Conservation (phyloP, 192 early-diverging fungal genomes). For the Gonapodya prolifera region DNA sequence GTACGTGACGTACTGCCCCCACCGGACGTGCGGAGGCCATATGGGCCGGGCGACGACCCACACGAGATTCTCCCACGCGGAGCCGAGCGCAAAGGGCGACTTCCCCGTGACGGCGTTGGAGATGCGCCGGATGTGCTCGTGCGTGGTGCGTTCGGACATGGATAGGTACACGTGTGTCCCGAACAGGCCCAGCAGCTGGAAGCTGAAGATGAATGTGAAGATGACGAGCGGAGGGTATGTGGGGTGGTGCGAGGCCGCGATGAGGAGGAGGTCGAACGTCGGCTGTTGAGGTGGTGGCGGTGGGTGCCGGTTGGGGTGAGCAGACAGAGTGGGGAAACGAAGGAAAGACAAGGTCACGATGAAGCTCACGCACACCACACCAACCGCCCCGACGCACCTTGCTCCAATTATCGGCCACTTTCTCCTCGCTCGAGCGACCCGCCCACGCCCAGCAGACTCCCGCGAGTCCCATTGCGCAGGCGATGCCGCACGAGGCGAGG, state of each 20-base stretch:
- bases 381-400: slow-evolving; percentile 6
- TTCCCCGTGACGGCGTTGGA: neutral
- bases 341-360: neutral
- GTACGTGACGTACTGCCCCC: neutral
- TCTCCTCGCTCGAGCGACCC: neutral
- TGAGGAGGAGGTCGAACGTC: slow-evolving; percentile 10
- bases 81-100: neutral
- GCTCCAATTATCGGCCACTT: neutral
- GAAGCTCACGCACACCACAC: neutral
- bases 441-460: slow-evolving; percentile 2
- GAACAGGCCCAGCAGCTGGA: slow-evolving; percentile 59
- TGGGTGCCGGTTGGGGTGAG: neutral
- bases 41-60: neutral
- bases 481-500: slow-evolving; percentile 38
- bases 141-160: slow-evolving; percentile 68
- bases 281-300: slow-evolving; percentile 13
- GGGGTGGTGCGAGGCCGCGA: slow-evolving; percentile 23
- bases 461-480: slow-evolving; percentile 18
- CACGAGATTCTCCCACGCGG: neutral
- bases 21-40: neutral
- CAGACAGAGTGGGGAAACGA: neutral
- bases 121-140: slow-evolving; percentile 51
- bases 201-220: slow-evolving; percentile 42
- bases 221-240: slow-evolving; percentile 51
- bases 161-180: slow-evolving; percentile 63